Evolutionary conservation across 805 yeast species (phyloP).

Genomic region (Candida andamanensis): DNA sequence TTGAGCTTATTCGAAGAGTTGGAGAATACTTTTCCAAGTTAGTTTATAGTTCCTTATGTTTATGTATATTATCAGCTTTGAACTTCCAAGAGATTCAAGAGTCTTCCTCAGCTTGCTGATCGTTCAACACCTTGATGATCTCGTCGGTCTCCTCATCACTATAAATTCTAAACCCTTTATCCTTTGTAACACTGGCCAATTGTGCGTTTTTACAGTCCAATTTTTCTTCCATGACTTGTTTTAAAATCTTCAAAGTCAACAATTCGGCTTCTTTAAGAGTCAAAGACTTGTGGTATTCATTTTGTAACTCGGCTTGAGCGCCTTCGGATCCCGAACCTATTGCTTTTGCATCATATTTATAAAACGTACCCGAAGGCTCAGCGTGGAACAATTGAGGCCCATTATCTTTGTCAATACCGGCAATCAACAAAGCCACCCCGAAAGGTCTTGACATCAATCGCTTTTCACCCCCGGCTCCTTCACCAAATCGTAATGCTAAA

Average conservation of each 20-base stretch:
- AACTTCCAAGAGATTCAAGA: constrained; percentile 2
- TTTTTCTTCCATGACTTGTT: constrained; percentile 99
- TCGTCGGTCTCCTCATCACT: constrained; percentile 76
- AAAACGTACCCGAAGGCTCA: constrained; percentile 98
- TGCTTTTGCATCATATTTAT: constrained; percentile 96
- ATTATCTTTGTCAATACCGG: constrained; percentile 87
- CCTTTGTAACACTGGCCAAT: constrained; percentile 85
- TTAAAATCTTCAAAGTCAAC: constrained; percentile 79
- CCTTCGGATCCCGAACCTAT: constrained; percentile 99
- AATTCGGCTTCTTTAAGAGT: constrained; percentile 91
- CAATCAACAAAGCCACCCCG: constrained; percentile 94
- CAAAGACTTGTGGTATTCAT: constrained; percentile 89
- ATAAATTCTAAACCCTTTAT: constrained; percentile 81
- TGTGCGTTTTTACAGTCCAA: constrained; percentile 93
- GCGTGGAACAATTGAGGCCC: constrained; percentile 97
- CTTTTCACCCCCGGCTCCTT: constrained; percentile 94
- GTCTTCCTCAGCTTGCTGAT: constrained; percentile 46
- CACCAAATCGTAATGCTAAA: constrained; percentile 93
- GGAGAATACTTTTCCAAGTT: constrained; percentile 30
- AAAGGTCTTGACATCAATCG: constrained; percentile 96
- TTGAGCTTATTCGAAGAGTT: constrained; percentile 40
- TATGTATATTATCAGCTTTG: not conserved
- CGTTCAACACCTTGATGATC: constrained; percentile 72
- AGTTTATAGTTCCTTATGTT: constrained; percentile 2
- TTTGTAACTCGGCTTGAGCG: constrained; percentile 95